A percentile compares a stretch with the other conserved stretches of the same genome.
These are phyloP conservation scores for Dryas alaskensis DNA, from an alignment of 306 rosid genomes.

Conservation along the genomic window DNA sequence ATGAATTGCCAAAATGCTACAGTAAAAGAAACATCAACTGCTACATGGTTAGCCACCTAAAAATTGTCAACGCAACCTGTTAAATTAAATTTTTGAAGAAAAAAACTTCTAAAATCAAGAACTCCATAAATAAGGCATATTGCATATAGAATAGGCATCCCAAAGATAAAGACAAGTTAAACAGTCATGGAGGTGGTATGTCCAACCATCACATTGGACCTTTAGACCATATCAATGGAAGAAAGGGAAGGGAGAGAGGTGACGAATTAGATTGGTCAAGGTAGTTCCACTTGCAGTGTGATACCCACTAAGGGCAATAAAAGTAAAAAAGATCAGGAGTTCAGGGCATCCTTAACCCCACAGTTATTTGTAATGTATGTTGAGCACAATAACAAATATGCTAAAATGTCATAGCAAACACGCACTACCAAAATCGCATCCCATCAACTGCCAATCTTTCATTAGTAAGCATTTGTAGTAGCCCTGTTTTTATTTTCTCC, in stretches of 20 bases:
- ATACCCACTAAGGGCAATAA: not conserved
- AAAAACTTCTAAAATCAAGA: not conserved
- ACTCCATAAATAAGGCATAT: not conserved
- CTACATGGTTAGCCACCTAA: not conserved
- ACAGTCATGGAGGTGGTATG: not conserved
- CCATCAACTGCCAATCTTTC: not conserved
- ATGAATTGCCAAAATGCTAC: constrained; percentile 6
- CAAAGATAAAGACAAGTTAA: not conserved
- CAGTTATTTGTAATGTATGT: too few relatives aligned
- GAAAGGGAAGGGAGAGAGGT: not conserved
- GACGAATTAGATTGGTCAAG: not conserved
- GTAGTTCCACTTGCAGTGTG: not conserved
- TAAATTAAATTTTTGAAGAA: not conserved
- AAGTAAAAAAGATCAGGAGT: not conserved
- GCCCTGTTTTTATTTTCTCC: not conserved
- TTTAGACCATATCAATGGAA: not conserved
- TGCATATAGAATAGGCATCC: not conserved
- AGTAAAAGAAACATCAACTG: not conserved
- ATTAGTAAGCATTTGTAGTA: not conserved
- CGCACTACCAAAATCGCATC: not conserved
- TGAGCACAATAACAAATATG: not conserved
- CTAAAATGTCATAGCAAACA: not conserved
- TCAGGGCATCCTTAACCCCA: not conserved
- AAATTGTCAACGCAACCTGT: not conserved
- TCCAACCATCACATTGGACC: not conserved